A percentile compares a stretch with the other conserved stretches of the same genome.
Evolutionary conservation across 129 eudicot genomes (phyloP).

Genomic region (Logfia minima): DNA sequence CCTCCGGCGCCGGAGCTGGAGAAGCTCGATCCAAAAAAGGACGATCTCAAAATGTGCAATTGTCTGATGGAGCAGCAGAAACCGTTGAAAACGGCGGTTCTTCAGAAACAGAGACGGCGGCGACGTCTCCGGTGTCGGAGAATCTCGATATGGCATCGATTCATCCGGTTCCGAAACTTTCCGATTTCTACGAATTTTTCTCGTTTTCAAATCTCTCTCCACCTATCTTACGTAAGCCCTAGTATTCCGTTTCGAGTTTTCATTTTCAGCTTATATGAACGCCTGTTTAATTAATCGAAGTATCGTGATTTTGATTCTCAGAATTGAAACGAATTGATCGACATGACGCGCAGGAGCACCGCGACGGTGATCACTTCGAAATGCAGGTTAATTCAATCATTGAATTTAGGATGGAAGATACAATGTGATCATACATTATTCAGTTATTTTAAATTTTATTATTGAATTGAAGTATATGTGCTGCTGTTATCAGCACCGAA

Average conservation of each 20-base stretch:
- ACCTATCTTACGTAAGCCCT: constrained; percentile 66
- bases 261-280: background rate
- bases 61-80: constrained; percentile 41
- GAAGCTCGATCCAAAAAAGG: constrained; percentile 47
- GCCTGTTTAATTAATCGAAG: background rate
- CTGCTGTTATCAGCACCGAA: too few species aligned
- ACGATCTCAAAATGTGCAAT: constrained; percentile 39
- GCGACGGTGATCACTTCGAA: constrained; percentile 83
- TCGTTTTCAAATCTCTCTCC: constrained; percentile 81
- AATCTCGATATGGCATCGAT: constrained; percentile 88
- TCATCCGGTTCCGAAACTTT: constrained; percentile 91
- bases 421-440: background rate
- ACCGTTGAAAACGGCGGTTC: constrained; percentile 35
- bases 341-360: constrained; percentile 47
- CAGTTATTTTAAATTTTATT: too few species aligned
- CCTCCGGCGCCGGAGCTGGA: constrained; percentile 42
- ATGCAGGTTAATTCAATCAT: constrained; percentile 56
- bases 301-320: constrained; percentile 24
- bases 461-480: background rate
- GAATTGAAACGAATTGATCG: constrained; percentile 70
- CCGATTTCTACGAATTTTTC: constrained; percentile 94
- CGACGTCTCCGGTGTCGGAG: constrained; percentile 50
- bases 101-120: constrained; percentile 29
- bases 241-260: background rate
- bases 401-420: background rate